These are phyloP conservation scores for Macrocystidia cucumis DNA, from an alignment of 1,284 basidiomycete genomes.

Conservation along the genomic window DNA sequence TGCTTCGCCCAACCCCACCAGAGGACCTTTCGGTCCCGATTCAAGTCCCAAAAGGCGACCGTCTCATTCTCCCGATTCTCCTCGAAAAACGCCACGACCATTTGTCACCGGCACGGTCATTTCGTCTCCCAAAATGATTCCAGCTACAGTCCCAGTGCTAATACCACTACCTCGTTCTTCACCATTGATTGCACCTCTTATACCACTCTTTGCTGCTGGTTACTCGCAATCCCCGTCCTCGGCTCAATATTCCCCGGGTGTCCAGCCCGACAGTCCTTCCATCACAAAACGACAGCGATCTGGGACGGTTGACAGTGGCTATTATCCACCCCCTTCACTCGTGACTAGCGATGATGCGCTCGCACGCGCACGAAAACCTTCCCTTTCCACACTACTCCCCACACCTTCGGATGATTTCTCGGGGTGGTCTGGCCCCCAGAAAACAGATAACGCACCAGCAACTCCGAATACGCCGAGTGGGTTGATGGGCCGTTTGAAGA, in stretches of 20 bases:
- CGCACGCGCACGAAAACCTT: too few relatives aligned
- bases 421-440: conserved; percentile 38
- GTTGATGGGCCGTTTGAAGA: conserved; percentile 76
- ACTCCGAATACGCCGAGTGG: conserved; percentile 55
- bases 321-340: too few relatives aligned
- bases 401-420: conserved; percentile 33
- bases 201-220: conserved; percentile 35
- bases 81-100: conserved; percentile 14
- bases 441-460: conserved; percentile 20
- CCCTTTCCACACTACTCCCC: too few relatives aligned
- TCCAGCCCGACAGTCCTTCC: conserved; percentile 18
- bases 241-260: conserved; percentile 17
- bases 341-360: too few relatives aligned
- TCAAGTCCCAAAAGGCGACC: conserved; percentile 5
- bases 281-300: conserved; percentile 16
- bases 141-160: conserved; percentile 50
- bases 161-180: conserved; percentile 35
- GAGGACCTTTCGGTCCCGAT: not conserved
- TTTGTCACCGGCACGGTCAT: conserved; percentile 31
- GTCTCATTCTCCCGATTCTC: conserved; percentile 15
- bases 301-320: conserved; percentile 13
- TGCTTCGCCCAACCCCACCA: not conserved
- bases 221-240: conserved; percentile 20
- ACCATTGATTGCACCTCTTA: conserved; percentile 50
- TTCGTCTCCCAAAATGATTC: conserved; percentile 53